Evolutionary conservation across 1,284 basidiomycete genomes (phyloP).

Genomic region (Phylloboletellus chloephorus): DNA sequence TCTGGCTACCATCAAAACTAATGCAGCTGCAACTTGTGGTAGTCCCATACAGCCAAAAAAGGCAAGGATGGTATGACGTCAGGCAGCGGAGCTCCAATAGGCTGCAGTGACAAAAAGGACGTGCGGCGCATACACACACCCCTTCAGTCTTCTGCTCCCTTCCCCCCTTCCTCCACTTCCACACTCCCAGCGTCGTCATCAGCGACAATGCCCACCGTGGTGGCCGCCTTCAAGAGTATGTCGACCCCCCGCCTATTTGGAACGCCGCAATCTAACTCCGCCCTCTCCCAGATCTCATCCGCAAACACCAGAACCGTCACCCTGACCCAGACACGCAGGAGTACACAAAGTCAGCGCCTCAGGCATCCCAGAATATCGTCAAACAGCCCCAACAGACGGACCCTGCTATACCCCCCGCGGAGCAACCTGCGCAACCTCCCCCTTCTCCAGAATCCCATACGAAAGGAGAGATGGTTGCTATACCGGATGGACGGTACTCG

Average conservation of each 20-base stretch:
- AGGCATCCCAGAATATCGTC: constrained; percentile 30
- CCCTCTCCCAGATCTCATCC: constrained; percentile 65
- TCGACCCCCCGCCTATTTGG: constrained; percentile 7
- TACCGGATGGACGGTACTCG: constrained; percentile 72
- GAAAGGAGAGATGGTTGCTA: constrained; percentile 62
- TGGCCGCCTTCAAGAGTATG: constrained; percentile 71
- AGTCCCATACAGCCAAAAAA: constrained; percentile 2
- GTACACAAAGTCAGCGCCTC: constrained; percentile 25
- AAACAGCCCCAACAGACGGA: constrained; percentile 27
- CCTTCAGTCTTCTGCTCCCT: constrained; percentile 7
- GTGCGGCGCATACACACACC: constrained; percentile 12
- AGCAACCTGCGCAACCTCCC: constrained; percentile 32
- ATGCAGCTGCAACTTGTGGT: constrained; percentile 1
- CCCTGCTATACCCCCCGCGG: constrained; percentile 22
- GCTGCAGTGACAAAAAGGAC: constrained; percentile 32
- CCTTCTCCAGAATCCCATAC: constrained; percentile 38
- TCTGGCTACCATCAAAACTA: no score
- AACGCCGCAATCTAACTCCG: constrained; percentile 17
- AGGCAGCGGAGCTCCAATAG: constrained; percentile 32
- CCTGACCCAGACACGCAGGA: constrained; percentile 32
- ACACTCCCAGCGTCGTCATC: constrained; percentile 6
- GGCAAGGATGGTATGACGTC: constrained; percentile 27
- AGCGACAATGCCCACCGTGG: constrained; percentile 39
- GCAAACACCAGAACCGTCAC: constrained; percentile 60
- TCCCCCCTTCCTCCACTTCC: constrained; percentile 1